Base-by-base conservation (phyloP, 1,284 basidiomycete genomes). In the Microstroma glucosiphilum region DNA sequence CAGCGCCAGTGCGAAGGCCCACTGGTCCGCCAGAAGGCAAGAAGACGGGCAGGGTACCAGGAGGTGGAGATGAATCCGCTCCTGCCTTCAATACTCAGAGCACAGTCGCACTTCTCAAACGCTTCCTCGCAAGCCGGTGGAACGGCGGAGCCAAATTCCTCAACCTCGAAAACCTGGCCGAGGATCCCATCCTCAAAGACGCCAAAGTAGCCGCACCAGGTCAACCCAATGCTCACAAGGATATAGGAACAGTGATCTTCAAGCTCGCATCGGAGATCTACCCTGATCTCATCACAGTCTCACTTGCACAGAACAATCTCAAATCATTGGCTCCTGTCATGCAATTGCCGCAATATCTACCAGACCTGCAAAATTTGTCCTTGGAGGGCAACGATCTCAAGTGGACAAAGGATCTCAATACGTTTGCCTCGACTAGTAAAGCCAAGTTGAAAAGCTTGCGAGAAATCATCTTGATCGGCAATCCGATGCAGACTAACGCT, bases 201-300 rank as follows among this genome's bases (percentile, higher is more conserved):
- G 81, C 88, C 70, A 83, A 85, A 51, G 81, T 92, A 54, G 76
- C 82, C 26, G 83, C 88, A 1, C 88, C 89, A 9, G 88, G 89
- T n/a, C 80, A 82, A 30, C 84, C 85, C 23, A 83, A 83, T 1
- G 83, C 86, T 41, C 82, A 84, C 15, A 76, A 81, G 42, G 86
- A 85, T 68, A 87, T 91, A 70, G 86, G 87, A 1, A 85, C 87
- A 7, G 90, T 91, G 25, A 85, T 92, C 43, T 90, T 91, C 82
- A 93, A 92, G 80, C 82, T 92, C 19, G 89, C 89, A 8, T 83
- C 85, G 25, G 85, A 88, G 70, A 84, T 91, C 51, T 86, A 86
- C 69, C 91, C 91, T 30, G 84, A 86, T 67, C 89, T 72, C 17
- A 59, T 65, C 19, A 76, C 74, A 13, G 60, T 76, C 19, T 73